Evolutionary conservation across 2,329 filamentous ascomycete genomes (phyloP).

Genomic region (Helicocarpus griseus): DNA sequence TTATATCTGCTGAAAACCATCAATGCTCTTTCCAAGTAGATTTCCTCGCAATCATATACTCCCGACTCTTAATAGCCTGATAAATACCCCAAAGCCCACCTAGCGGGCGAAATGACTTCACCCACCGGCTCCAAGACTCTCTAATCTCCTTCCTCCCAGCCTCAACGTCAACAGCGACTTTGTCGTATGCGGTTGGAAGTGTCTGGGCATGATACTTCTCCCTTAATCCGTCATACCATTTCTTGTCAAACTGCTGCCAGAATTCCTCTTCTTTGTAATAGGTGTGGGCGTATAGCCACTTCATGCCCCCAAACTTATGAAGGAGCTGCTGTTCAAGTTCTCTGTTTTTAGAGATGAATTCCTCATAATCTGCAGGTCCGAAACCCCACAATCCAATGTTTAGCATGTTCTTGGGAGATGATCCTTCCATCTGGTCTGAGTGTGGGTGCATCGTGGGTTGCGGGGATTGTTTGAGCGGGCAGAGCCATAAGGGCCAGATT

Average conservation of each 20-base stretch:
- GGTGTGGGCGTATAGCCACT: constrained; percentile 80
- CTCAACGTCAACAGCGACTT: constrained; percentile 17
- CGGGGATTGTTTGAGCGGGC: constrained; percentile 34
- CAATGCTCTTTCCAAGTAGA: background rate
- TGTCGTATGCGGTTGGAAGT: constrained; percentile 29
- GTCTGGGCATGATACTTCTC: constrained; percentile 28
- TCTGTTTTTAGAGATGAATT: constrained; percentile 62
- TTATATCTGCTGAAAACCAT: background rate
- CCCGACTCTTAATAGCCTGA: background rate
- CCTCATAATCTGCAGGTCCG: constrained; percentile 45
- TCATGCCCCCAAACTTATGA: constrained; percentile 59
- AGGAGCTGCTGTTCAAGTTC: constrained; percentile 55
- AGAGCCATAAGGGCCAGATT: constrained; percentile 51
- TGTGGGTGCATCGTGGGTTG: background rate
- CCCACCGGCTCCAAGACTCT: background rate
- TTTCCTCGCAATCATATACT: constrained; percentile 6
- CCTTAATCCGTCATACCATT: constrained; percentile 28
- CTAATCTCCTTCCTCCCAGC: constrained; percentile 1
- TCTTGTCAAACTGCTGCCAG: constrained; percentile 33
- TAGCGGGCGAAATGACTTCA: constrained; percentile 3
- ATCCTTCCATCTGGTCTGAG: background rate
- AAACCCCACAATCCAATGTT: constrained; percentile 70
- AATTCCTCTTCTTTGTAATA: constrained; percentile 60
- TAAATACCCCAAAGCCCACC: constrained; percentile 5
- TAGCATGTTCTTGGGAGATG: constrained; percentile 17